These are phyloP conservation scores for Eimeria falciformis DNA, from an alignment of 169 alveolate genomes.

Conservation along the genomic window DNA sequence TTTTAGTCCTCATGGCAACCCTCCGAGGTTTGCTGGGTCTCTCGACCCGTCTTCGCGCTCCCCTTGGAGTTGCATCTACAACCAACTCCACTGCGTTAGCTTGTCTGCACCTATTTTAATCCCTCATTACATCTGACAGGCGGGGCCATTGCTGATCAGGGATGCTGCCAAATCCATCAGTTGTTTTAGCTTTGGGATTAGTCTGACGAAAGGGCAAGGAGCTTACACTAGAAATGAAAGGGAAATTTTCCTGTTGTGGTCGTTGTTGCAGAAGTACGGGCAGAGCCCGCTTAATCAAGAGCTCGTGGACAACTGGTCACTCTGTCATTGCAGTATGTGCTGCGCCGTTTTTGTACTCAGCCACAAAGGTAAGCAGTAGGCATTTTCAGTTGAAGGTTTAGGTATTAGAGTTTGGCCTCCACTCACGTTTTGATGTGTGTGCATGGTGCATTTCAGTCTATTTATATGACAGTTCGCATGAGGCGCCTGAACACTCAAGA, in stretches of 20 bases:
- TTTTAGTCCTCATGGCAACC: neutral
- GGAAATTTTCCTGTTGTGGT: no score
- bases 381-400: no score
- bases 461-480: conserved; percentile 68
- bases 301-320: conserved; percentile 49
- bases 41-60: conserved; percentile 53
- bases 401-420: no score
- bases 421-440: neutral
- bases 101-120: no score
- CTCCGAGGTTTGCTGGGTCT: conserved; percentile 34
- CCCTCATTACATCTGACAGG: no score
- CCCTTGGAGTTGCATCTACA: conserved; percentile 44
- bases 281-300: neutral
- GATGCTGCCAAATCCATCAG: no score
- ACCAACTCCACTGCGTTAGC: no score
- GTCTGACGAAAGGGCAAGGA: no score
- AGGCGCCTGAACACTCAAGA: conserved; percentile 74
- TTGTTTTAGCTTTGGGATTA: no score
- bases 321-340: conserved; percentile 37
- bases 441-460: conserved; percentile 40
- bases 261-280: no score
- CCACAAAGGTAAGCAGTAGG: conserved; percentile 1
- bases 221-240: no score
- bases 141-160: no score
- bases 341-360: conserved; percentile 26